Base-by-base conservation (phyloP, 495 filamentous ascomycete species). In the Aspergillus ellipticus region DNA sequence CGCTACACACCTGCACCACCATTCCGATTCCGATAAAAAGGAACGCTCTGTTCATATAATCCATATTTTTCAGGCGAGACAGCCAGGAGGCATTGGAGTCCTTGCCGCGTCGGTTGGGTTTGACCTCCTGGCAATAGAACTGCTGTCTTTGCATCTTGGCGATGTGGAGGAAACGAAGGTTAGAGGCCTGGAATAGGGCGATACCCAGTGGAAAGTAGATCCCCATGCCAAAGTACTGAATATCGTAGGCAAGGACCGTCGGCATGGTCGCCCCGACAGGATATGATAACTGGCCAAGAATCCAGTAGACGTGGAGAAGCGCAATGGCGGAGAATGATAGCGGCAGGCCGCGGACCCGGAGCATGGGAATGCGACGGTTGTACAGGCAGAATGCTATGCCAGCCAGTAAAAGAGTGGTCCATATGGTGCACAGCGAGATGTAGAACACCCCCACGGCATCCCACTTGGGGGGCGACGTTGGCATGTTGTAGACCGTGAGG, bases 221-320 rank as follows among this genome's bases (percentile, higher is more conserved):
- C 49, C 84, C 79, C 88, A 91, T 91, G 64, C 89, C 76, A 85
- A 87, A 91, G 68, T 79, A 91, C 63, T 88, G 79, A 16, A 70
- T 63, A 26, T 72, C 71, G 31, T 33, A 33, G 31, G 31, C 31
- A 33, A 33, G 31, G 31, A 33, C 7, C 45, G 83, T 85, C 0
- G 83, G 82, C 52, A 85, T 79, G 6, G 78, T 59, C 2, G 82
- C 69, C 11, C 88, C 88, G 20, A 83, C 57, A 24, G 82, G 77
- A 59, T 82, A 84, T 10, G 79, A 83, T 28, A 86, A 73, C 58
- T 89, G 77, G 42, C 83, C 77, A 11, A 79, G 67, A 39, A 78
- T 59, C 62, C 80, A 78, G 72, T 89, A 91, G 22, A 87, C 58
- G 60, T 90, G 88, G 24, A 89, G 77, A 29, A 86, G 71, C 13